Conservation (phyloP, 1,139 yeast species). For the Tardiomyces depauwii region DNA sequence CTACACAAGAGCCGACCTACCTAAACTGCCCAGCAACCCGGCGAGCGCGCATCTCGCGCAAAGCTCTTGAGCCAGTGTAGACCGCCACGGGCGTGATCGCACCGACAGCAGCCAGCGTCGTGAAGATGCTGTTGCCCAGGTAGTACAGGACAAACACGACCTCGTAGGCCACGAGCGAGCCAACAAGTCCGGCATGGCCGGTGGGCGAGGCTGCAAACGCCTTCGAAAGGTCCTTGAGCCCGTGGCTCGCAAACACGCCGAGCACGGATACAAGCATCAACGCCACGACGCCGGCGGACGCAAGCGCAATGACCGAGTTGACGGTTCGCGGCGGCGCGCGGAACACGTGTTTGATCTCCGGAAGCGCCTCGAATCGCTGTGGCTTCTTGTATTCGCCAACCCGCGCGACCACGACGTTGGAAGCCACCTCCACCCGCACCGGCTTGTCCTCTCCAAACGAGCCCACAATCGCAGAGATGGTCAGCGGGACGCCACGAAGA, state of each 20-base stretch:
- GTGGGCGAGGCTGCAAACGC: background rate
- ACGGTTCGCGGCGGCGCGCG: constrained; percentile 45
- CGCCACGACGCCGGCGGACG: constrained; percentile 38
- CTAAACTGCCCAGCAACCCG: constrained; percentile 13
- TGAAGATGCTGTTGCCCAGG: constrained; percentile 59
- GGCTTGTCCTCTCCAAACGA: constrained; percentile 15
- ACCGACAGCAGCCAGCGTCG: constrained; percentile 44
- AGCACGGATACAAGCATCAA: constrained; percentile 24
- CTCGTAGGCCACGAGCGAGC: constrained; percentile 49
- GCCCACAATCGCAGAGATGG: constrained; percentile 14
- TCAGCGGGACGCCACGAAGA: constrained; percentile 12
- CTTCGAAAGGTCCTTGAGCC: constrained; percentile 17
- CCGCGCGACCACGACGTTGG: constrained; percentile 8
- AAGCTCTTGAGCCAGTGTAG: constrained; percentile 58
- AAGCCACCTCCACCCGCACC: constrained; percentile 6
- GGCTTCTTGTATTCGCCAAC: constrained; percentile 7
- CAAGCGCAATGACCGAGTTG: constrained; percentile 41
- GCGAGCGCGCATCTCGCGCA: constrained; percentile 24
- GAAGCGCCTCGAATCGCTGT: constrained; percentile 36
- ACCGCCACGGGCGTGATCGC: constrained; percentile 46
- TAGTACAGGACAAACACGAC: constrained; percentile 55
- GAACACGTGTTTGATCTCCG: constrained; percentile 66
- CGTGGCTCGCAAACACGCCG: background rate
- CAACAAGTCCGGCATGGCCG: constrained; percentile 26
- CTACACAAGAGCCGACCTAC: background rate